Percentiles rank a stretch among this genome's conserved stretches.
Evolutionary conservation across 257 asterid species (phyloP).

Genomic region (Anisodus acutangulus): DNA sequence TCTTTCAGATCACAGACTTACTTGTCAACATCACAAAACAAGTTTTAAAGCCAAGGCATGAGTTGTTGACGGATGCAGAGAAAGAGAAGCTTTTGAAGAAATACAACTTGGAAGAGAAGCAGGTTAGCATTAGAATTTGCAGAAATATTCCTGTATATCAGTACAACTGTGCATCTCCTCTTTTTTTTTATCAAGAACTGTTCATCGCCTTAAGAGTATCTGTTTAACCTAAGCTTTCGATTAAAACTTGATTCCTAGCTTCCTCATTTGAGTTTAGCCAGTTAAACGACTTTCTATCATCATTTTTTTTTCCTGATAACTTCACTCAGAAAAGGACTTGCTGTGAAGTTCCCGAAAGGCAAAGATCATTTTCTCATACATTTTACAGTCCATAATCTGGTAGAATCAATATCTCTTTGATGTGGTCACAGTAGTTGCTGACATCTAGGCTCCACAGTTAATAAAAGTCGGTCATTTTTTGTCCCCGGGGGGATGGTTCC

Average conservation of each 20-base stretch:
- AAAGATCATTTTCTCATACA: neutral
- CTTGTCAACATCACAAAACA: conserved; percentile 86
- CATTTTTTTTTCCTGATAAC: neutral
- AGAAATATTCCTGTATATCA: neutral
- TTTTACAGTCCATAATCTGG: conserved; percentile 10
- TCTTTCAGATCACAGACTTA: conserved; percentile 78
- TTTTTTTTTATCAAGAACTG: neutral
- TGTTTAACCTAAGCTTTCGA: neutral
- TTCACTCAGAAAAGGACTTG: neutral
- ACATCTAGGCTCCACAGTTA: neutral
- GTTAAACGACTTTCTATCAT: neutral
- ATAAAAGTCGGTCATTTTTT: neutral
- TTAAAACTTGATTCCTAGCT: neutral
- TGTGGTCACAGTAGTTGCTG: neutral
- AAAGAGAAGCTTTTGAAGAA: conserved; percentile 65
- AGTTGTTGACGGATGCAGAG: conserved; percentile 64
- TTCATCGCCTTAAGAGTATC: conserved; percentile 1
- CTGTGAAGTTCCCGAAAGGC: neutral
- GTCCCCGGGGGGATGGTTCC: neutral
- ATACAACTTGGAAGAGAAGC: conserved; percentile 77
- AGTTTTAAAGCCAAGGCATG: conserved; percentile 86
- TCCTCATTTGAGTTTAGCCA: neutral
- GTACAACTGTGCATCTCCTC: neutral
- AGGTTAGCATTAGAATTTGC: conserved; percentile 53
- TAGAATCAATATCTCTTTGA: conserved; percentile 16